Evolutionary conservation across 345 rosid genomes (phyloP), one percentile per base, ranked within the genome.

Genomic region (Gossypium sturtianum): DNA sequence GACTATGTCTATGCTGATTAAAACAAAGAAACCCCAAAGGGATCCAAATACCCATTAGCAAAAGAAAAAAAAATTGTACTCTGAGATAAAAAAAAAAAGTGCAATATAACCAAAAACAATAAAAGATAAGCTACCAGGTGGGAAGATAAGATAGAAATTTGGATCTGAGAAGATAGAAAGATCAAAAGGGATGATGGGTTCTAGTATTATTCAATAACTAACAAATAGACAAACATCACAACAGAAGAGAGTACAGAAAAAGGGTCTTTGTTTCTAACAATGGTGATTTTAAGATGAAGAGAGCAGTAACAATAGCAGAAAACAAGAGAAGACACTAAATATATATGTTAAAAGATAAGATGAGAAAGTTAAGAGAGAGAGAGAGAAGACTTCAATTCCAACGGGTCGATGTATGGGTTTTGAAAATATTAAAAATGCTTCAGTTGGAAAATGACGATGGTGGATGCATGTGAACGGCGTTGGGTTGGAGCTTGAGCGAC

Each of bases 121-220:
- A 48, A 27, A 43, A 60, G 52, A 65, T 5, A 74, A 59, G 20
- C 78, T 66, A 77, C 79, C 74, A 74, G 74, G 12, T 34, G 38
- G 7, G 59, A 12, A 66, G 19, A 44, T 15, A 29, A 20, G 52
- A 19, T 44, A 51, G 56, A 15, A 19, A 56, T 73, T 45, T 68
- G 80, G 82, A 84, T 81, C 84, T 75, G 72, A 13, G n/a, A 76
- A 13, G 29, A 66, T 51, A 52, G 53, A 22, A 29, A 45, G 16
- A 25, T 58, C 20, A 43, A 4, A 51, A 51, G 49, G 52, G 51
- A 72, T 41, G 63, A 43, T 38, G 75, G 23, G 61, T 43, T 62
- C 22, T 29, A 29, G 38, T 47, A 58, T 70, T 76, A 51, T 44
- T 34, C 41, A 7, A 12, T 27, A 51, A 69, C 20, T 27, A 51